Conservation (phyloP, 2,329 filamentous ascomycete species). For the Fusarium zealandicum region DNA sequence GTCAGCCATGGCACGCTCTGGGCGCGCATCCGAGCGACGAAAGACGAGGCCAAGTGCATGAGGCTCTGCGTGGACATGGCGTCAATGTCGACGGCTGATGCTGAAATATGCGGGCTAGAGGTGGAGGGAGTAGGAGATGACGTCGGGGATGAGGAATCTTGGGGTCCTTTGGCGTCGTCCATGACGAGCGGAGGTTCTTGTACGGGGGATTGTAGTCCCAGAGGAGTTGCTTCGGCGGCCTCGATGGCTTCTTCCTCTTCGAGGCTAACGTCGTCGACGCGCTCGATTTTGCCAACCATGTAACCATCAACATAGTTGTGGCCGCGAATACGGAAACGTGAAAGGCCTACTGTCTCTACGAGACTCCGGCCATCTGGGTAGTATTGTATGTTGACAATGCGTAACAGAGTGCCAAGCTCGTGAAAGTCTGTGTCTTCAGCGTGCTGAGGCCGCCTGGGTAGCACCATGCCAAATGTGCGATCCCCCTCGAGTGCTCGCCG, state of each 20-base stretch:
- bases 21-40: slow-evolving; percentile 72
- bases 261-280: slow-evolving; percentile 81
- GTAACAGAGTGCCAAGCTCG: slow-evolving; percentile 79
- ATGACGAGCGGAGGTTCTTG: background rate
- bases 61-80: slow-evolving; percentile 74
- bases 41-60: slow-evolving; percentile 69
- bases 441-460: slow-evolving; percentile 64
- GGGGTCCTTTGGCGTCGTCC: slow-evolving; percentile 6
- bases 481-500: slow-evolving; percentile 76
- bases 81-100: slow-evolving; percentile 29
- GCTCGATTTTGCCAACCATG: slow-evolving; percentile 75
- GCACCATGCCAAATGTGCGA: slow-evolving; percentile 84
- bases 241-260: slow-evolving; percentile 82
- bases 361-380: slow-evolving; percentile 83
- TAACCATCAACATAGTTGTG: slow-evolving; percentile 78
- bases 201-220: background rate
- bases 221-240: slow-evolving; percentile 61
- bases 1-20: slow-evolving; percentile 78
- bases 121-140: background rate
- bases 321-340: slow-evolving; percentile 75
- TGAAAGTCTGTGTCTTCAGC: slow-evolving; percentile 59
- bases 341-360: slow-evolving; percentile 78
- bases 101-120: slow-evolving; percentile 5
- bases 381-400: slow-evolving; percentile 76
- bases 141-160: background rate